phyloP scores from a whole-genome alignment of 1,139 yeast genomes.

The Spencermartinsiella ligniputridi region DNA sequence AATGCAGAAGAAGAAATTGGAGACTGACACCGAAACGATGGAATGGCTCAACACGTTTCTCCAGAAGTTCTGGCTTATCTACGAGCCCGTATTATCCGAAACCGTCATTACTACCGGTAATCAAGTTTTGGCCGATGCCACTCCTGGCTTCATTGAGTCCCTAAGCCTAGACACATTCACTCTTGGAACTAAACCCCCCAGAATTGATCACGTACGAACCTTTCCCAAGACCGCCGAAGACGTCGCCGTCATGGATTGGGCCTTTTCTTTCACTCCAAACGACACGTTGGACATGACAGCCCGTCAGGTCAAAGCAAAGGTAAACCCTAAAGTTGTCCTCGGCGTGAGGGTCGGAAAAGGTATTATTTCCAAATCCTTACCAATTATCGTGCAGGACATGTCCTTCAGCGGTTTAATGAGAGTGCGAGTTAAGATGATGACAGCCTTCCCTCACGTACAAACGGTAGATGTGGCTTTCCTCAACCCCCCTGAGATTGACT shows the following conservation, averaged over 20 bases:
- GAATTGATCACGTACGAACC: slow-evolving; percentile 85
- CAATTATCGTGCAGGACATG: slow-evolving; percentile 42
- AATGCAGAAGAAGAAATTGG: slow-evolving; percentile 71
- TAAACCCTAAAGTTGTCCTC: slow-evolving; percentile 64
- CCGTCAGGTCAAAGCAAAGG: slow-evolving; percentile 76
- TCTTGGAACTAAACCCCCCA: slow-evolving; percentile 90
- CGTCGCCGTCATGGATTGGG: slow-evolving; percentile 95
- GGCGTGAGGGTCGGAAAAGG: slow-evolving; percentile 41
- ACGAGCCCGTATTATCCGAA: slow-evolving; percentile 87
- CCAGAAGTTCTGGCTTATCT: slow-evolving; percentile 84
- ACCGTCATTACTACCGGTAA: slow-evolving; percentile 82
- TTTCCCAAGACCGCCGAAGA: slow-evolving; percentile 83
- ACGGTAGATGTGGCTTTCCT: slow-evolving; percentile 79
- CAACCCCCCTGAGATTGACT: slow-evolving; percentile 85
- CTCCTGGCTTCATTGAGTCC: slow-evolving; percentile 78
- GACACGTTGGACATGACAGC: slow-evolving; percentile 75
- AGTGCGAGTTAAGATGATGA: slow-evolving; percentile 82
- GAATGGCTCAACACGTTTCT: slow-evolving; percentile 90
- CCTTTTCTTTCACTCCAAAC: slow-evolving; percentile 84
- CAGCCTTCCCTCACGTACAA: slow-evolving; percentile 87
- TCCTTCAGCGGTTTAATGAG: slow-evolving; percentile 67
- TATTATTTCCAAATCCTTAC: slow-evolving; percentile 36
- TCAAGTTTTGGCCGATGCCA: slow-evolving; percentile 65
- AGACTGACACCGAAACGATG: slow-evolving; percentile 85
- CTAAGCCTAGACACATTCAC: slow-evolving; percentile 87